Percentiles rank a stretch among this genome's conserved stretches.
These are phyloP conservation scores for Solanum aculeatissimum DNA, from an alignment of 305 asterid genomes.

Conservation along the genomic window DNA sequence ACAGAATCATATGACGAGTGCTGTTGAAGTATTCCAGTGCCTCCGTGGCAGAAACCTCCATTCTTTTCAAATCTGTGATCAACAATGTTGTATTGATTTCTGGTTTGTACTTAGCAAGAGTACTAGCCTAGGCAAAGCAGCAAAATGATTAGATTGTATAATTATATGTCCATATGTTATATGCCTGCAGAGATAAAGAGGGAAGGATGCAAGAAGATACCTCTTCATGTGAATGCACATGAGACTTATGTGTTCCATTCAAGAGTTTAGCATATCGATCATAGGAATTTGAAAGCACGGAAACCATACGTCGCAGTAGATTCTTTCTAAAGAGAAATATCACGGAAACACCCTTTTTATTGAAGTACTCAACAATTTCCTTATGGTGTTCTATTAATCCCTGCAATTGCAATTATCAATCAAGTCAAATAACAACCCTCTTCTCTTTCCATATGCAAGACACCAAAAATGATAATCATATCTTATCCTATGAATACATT, in stretches of 20 bases:
- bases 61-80: constrained; percentile 11
- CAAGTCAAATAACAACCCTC: background rate
- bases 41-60: constrained; percentile 6
- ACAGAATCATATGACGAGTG: constrained; percentile 20
- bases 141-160: background rate
- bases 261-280: constrained; percentile 73
- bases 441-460: background rate
- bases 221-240: constrained; percentile 79
- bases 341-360: constrained; percentile 53
- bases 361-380: constrained; percentile 65
- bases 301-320: constrained; percentile 70
- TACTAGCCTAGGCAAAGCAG: constrained; percentile 12
- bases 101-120: constrained; percentile 30
- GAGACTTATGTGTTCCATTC: constrained; percentile 86
- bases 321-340: constrained; percentile 81
- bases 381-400: constrained; percentile 62
- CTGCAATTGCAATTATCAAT: constrained; percentile 23
- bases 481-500: background rate
- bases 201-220: constrained; percentile 15
- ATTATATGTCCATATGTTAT: background rate
- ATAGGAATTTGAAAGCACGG: constrained; percentile 68
- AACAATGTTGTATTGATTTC: constrained; percentile 17
- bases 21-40: constrained; percentile 17
- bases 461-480: background rate
- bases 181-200: background rate